Percentiles rank a stretch among this genome's conserved stretches.
Conservation (phyloP, 176 grass and related monocot genomes). For the Cymbopogon citratus region DNA sequence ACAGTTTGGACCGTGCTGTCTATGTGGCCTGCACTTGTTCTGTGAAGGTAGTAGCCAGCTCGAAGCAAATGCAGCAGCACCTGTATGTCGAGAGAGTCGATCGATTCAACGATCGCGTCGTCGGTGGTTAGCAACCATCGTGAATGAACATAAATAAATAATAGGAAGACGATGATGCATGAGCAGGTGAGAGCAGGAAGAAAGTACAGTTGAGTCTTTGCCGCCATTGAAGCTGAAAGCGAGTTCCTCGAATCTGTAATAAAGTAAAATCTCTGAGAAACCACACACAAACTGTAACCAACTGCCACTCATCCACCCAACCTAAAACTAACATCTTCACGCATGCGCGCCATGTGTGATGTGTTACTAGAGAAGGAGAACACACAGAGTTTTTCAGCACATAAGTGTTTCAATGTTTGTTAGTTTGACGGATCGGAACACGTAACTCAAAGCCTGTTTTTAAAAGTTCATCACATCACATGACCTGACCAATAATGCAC, state of each 20-base stretch:
- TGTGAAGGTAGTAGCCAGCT: slow-evolving; percentile 65
- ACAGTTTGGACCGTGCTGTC: background rate
- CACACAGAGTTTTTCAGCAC: no score
- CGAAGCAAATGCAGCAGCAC: slow-evolving; percentile 66
- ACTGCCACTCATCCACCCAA: background rate
- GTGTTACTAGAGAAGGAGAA: no score
- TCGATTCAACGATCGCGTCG: background rate
- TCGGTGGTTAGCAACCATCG: background rate
- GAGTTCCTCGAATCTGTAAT: slow-evolving; percentile 52
- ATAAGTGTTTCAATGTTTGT: no score
- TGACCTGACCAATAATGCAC: no score
- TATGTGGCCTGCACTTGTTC: slow-evolving; percentile 3
- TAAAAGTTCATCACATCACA: no score
- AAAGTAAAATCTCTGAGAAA: background rate
- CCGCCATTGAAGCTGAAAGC: slow-evolving; percentile 82
- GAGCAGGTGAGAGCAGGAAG: background rate
- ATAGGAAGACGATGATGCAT: background rate
- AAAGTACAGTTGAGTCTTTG: slow-evolving; percentile 66
- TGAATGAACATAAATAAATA: no score
- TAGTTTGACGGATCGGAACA: no score
- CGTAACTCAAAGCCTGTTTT: no score
- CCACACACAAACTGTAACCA: background rate
- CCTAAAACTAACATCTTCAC: no score
- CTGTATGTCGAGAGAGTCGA: no score
- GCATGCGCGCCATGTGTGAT: no score